Evolutionary conservation across 2,329 filamentous ascomycete species (phyloP), one percentile per base, ranked within the genome.

Genomic region (Thelonectria discophora): DNA sequence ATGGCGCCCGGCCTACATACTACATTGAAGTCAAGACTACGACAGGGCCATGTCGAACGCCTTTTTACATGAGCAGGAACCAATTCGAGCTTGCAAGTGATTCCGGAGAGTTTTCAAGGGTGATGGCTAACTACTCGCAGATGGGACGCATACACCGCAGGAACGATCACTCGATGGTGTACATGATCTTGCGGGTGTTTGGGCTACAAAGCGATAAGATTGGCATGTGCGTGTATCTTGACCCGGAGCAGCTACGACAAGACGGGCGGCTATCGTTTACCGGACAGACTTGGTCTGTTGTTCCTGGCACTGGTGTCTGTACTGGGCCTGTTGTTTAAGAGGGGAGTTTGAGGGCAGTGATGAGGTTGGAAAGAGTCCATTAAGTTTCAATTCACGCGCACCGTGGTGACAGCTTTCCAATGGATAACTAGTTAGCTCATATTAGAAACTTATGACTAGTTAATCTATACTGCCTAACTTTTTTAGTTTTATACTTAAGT

Each of bases 21-120:
- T 81, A 75, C 32, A 76, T 85, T 4, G 82, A 85, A 60, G 82
- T 85, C 21, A 85, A 85, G 66, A 78, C 80, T 1, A 84, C 82
- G 0, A 79, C 76, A 1, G 69, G 70, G 1, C 50, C 63, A 0
- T 78, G 74, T 39, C 65, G 72, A 12, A 77, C 74, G 3, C 73
- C 77, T 0, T 83, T 85, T 54, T 84, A 71, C 55, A 78, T 83
- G 73, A 83, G 80, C 65, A 73, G 76, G 27, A 67, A 67, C 2
- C 81, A 84, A 66, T 81, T 78, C 54, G 58, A 69, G 27, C 69
- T 75, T 62, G 79, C 81, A 66, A 69, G 76, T 73, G 9, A 15
- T 43, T 20, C n/a, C 32, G 20, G 32, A 47, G 52, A n/a, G 3
- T 12, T 49, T 11, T 2, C 30, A 17, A 42, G 15, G 15, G 6